A percentile compares a stretch with the other conserved stretches of the same genome.
Conservation (phyloP, 2,329 filamentous ascomycete species). For the Fonsecaea pedrosoi region DNA sequence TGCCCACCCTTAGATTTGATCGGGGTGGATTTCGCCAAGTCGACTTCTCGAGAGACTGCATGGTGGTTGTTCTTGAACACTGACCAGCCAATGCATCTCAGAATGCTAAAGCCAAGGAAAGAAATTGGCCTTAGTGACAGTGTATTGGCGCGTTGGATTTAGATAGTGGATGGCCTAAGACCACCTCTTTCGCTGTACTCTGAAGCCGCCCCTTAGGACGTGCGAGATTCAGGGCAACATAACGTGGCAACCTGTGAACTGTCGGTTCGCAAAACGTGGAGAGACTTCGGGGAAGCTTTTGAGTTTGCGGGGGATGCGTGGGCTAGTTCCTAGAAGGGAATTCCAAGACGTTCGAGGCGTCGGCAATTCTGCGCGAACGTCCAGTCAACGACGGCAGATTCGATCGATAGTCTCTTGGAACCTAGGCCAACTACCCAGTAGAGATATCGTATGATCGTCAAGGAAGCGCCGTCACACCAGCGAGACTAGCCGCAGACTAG, state of each 20-base stretch:
- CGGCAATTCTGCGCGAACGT: neutral
- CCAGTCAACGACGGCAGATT: neutral
- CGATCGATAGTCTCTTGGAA: neutral
- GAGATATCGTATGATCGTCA: neutral
- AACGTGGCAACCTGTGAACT: neutral
- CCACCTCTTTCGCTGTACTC: neutral
- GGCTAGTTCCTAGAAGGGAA: neutral
- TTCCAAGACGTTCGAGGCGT: neutral
- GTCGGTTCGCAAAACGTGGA: neutral
- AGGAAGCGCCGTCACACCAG: neutral
- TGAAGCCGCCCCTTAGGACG: neutral
- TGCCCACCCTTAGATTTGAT: neutral
- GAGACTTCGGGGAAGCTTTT: constrained; percentile 6
- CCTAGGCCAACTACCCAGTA: neutral
- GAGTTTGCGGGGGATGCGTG: neutral
- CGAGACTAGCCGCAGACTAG: neutral
- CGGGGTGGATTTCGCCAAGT: neutral
- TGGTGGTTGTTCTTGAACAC: neutral
- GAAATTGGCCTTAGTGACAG: neutral
- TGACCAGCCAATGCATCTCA: neutral
- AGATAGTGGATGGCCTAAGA: neutral
- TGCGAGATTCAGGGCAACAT: neutral
- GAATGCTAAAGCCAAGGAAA: neutral
- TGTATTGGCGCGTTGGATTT: neutral
- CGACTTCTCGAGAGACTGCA: neutral